A percentile compares a stretch with the other conserved stretches of the same genome.
These are phyloP conservation scores for Falciphora oryzae DNA, from an alignment of 2,329 filamentous ascomycete genomes.

Conservation along the genomic window DNA sequence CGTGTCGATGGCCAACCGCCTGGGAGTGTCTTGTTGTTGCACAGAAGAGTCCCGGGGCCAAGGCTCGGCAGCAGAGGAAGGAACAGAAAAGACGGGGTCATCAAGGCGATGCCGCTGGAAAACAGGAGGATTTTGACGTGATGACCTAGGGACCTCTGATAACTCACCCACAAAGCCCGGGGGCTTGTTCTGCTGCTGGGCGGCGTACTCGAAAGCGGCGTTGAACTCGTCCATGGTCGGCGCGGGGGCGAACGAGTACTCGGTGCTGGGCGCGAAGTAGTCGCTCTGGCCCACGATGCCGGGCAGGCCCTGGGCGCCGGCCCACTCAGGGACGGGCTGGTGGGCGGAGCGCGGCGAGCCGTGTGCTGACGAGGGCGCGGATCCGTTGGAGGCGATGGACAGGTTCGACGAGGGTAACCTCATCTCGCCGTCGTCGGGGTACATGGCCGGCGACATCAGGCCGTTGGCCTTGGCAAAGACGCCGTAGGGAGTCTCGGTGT, in stretches of 20 bases:
- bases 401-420: constrained; percentile 49
- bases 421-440: constrained; percentile 44
- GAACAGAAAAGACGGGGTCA: constrained; percentile 18
- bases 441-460: constrained; percentile 42
- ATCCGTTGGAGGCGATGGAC: constrained; percentile 56
- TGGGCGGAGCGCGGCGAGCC: constrained; percentile 61
- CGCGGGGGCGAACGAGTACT: constrained; percentile 47
- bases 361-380: constrained; percentile 60
- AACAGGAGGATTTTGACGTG: neutral
- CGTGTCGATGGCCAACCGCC: constrained; percentile 22
- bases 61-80: constrained; percentile 18
- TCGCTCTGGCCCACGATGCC: constrained; percentile 55
- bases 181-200: constrained; percentile 36
- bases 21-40: neutral
- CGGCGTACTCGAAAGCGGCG: constrained; percentile 38
- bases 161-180: constrained; percentile 51
- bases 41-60: constrained; percentile 15
- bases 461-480: constrained; percentile 25
- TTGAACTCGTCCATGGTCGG: constrained; percentile 43
- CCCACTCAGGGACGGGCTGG: constrained; percentile 55
- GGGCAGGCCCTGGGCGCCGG: constrained; percentile 50
- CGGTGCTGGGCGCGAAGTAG: constrained; percentile 45
- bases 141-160: constrained; percentile 29
- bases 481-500: constrained; percentile 35
- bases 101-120: neutral